These are phyloP conservation scores for Leucocoprinus sp. DNA, from an alignment of 768 basidiomycete species.

Conservation along the genomic window DNA sequence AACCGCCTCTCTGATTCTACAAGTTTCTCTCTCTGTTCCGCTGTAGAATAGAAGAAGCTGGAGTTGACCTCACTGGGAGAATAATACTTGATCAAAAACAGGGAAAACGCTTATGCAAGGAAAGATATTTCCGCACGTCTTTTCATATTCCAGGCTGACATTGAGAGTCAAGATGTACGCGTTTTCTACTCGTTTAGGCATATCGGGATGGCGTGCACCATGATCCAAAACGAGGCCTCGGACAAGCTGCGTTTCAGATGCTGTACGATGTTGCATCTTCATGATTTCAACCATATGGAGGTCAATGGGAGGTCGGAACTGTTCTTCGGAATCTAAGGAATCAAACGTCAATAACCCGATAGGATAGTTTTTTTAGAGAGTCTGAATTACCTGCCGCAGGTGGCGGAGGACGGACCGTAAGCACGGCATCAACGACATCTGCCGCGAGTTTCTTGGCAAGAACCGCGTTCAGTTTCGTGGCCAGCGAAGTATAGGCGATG, in stretches of 20 bases:
- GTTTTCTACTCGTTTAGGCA: conserved; percentile 98
- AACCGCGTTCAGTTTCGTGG: conserved; percentile 80
- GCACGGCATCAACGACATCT: conserved; percentile 92
- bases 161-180: conserved; percentile 93
- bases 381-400: conserved; percentile 44
- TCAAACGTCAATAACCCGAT: too few relatives aligned
- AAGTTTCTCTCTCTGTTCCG: conserved; percentile 97
- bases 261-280: conserved; percentile 99
- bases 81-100: conserved; percentile 14
- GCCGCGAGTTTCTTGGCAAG: conserved; percentile 85
- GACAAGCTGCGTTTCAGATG: conserved; percentile 93
- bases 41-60: conserved; percentile 97
- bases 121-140: conserved; percentile 64
- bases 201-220: conserved; percentile 95
- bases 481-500: conserved; percentile 91
- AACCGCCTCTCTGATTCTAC: conserved; percentile 95
- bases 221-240: conserved; percentile 96
- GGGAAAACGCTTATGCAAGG: conserved; percentile 12
- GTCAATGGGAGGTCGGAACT: conserved; percentile 87
- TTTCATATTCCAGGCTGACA: conserved; percentile 97
- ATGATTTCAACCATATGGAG: conserved; percentile 99
- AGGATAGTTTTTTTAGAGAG: neutral
- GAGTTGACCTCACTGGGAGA: conserved; percentile 95
- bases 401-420: conserved; percentile 70
- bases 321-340: conserved; percentile 54